Base-by-base conservation (phyloP, 352 stramenopile species). In the Phytopythium sindhum region DNA sequence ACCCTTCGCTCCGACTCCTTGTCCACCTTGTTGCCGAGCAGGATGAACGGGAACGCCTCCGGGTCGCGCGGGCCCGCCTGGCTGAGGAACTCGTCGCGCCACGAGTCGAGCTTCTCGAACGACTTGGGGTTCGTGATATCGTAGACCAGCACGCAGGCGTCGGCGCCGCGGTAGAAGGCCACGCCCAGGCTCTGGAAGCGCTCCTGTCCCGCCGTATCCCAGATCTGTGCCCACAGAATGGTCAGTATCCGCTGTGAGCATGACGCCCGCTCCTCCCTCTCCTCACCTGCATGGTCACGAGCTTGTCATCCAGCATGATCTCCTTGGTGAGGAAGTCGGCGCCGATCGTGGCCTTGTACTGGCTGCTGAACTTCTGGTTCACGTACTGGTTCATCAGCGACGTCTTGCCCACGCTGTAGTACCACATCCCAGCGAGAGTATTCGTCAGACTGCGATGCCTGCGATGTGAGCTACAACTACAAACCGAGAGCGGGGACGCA, bases 331-430 rank as follows among this genome's bases (percentile, higher is more conserved):
- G 82, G 72, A 99, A 99, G 75, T 99, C 98, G 29, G 98, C 97
- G 54, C 98, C 98, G 75, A 99, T 99, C 7, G 98, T 99, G 24
- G 97, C 97, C 72, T 99, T 99, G 86, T 99, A 99, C 81, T 99
- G 96, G 64, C 95, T 98, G 37, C 90, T 97, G 78, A 99, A 99
- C 75, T 97, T 98, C 67, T 99, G 92, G 63, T 98, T 98, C 63
- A 99, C 95, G 79, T 99, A 99, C 73, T 99, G 96, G 80, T 99
- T 99, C 97, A 99, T 99, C 37, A 99, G 80, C 52, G 95, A 99
- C 51, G 97, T 99, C 84, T 99, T 99, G 60, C 98, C 97, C 33
- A 99, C 97, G 48, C 97, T 98, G 68, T 23, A 15, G 8, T 23
- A 45, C n/a, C 1, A 2, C 39, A 45, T n/a, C 59, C 33, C 24